phyloP scores from a whole-genome alignment of 163 green algal genomes.

The Scenedesmus sp. region DNA sequence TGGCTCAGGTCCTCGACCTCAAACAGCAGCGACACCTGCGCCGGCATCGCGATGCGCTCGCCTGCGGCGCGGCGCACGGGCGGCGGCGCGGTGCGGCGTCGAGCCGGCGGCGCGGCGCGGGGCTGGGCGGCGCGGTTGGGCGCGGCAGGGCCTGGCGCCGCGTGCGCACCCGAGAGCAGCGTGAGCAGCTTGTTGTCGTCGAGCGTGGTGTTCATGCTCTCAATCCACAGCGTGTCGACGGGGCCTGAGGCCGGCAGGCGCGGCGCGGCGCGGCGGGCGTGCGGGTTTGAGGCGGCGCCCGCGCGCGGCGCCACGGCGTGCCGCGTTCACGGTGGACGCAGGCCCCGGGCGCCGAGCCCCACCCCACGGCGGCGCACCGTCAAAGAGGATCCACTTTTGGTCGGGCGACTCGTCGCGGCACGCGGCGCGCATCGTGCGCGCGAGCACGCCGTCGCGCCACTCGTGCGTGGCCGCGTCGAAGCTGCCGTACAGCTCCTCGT shows the following conservation, averaged over 20 bases:
- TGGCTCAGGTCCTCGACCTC: slow-evolving; percentile 92
- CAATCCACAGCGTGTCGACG: slow-evolving; percentile 94
- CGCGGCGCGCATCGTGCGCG: slow-evolving; percentile 82
- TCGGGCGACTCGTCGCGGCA: slow-evolving; percentile 62
- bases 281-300: no score
- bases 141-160: background rate
- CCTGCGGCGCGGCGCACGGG: slow-evolving; percentile 47
- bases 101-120: no score
- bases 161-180: slow-evolving; percentile 69
- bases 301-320: no score
- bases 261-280: no score
- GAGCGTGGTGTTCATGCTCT: slow-evolving; percentile 92
- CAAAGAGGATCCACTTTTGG: slow-evolving; percentile 91
- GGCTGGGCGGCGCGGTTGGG: no score
- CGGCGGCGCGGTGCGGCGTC: no score
- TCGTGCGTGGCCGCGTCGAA: slow-evolving; percentile 85
- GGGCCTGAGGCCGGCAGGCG: no score
- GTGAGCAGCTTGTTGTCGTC: slow-evolving; percentile 95
- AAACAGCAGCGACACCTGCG: slow-evolving; percentile 87
- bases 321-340: no score
- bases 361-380: no score
- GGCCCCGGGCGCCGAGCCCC: no score
- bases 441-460: slow-evolving; percentile 87
- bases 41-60: slow-evolving; percentile 88
- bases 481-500: slow-evolving; percentile 89